Conservation (phyloP, 1,284 basidiomycete species). For the Moesziomyces aphidis region DNA sequence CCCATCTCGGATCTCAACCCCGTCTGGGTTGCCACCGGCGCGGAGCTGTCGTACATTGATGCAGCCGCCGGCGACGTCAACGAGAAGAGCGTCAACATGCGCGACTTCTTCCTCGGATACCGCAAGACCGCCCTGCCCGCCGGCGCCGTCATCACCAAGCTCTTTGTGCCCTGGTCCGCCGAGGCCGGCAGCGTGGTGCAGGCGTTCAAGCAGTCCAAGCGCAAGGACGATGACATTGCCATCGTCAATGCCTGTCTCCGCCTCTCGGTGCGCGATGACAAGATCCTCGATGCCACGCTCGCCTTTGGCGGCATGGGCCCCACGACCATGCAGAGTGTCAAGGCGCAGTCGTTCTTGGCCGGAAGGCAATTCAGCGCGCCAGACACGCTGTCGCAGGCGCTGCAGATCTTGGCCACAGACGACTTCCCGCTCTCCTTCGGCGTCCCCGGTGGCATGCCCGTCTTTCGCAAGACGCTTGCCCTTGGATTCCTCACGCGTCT, state of each 20-base stretch:
- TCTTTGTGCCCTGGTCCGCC: constrained; percentile 50
- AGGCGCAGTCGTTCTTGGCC: constrained; percentile 52
- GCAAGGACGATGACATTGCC: constrained; percentile 69
- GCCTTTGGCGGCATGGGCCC: constrained; percentile 69
- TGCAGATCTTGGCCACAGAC: constrained; percentile 43
- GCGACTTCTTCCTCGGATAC: constrained; percentile 67
- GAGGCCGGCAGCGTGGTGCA: constrained; percentile 53
- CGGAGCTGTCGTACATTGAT: constrained; percentile 47
- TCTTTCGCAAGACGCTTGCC: constrained; percentile 67
- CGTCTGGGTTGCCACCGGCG: constrained; percentile 67
- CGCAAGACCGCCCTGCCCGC: constrained; percentile 66
- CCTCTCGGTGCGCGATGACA: constrained; percentile 26
- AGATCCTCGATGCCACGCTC: constrained; percentile 54
- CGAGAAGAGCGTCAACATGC: constrained; percentile 48
- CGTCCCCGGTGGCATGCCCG: constrained; percentile 69
- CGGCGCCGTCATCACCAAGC: constrained; percentile 62
- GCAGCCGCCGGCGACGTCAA: constrained; percentile 40
- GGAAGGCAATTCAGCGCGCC: constrained; percentile 28
- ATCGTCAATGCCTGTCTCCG: constrained; percentile 67
- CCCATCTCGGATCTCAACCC: constrained; percentile 69
- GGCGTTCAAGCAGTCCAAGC: constrained; percentile 68
- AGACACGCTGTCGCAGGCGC: constrained; percentile 16
- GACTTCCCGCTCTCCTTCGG: constrained; percentile 66
- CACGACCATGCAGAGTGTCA: constrained; percentile 49
- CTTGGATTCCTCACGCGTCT: constrained; percentile 68